Base-by-base conservation (phyloP, 371 early-diverging fungal species). In the Fennellomyces sp. region DNA sequence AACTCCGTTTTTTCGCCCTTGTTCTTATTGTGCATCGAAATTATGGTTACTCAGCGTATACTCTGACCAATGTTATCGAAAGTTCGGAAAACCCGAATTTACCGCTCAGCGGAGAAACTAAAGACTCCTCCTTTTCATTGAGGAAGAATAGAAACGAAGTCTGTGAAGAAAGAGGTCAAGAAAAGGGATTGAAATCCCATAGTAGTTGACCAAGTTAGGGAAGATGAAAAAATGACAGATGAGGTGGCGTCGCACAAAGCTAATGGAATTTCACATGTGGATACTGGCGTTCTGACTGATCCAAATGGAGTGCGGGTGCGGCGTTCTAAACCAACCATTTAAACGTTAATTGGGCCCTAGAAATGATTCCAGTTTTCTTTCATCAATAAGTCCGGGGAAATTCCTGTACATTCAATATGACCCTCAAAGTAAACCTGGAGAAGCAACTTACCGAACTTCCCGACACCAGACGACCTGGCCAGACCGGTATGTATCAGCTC, bases 371-470 rank as follows among this genome's bases (percentile, higher is more conserved):
- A 7, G 4, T 12, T 45, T 23, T 21, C 23, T 45, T 45, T 23
- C n/a, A 15, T 23, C 45, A 15, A 21, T 45, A n/a, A 45, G n/a
- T 45, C 45, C 12, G 45, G 45, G 45, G 45, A 50, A 29, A 50
- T 39, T 39, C 55, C 17, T 39, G 19, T 38, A 27, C 13, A 35
- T 25, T 27, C 2, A 38, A 23, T 26, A 54, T 54, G 55, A 25
- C 35, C 28, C 36, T n/a, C 11, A 54, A 57, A 48, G 11, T 66
- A 47, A 61, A 66, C 58, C 54, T 75, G 57, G 74, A 80, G 38
- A 75, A 72, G 28, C 79, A 81, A 57, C 68, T 72, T 8, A 63
- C 68, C 48, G 81, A 77, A 60, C 65, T 80, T 19, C 81, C 81
- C 39, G 62, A 67, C 48, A 60, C 61, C 28, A 62, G 73, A 61